Base-by-base conservation (phyloP, 345 rosid species). In the Euphorbia peplus region DNA sequence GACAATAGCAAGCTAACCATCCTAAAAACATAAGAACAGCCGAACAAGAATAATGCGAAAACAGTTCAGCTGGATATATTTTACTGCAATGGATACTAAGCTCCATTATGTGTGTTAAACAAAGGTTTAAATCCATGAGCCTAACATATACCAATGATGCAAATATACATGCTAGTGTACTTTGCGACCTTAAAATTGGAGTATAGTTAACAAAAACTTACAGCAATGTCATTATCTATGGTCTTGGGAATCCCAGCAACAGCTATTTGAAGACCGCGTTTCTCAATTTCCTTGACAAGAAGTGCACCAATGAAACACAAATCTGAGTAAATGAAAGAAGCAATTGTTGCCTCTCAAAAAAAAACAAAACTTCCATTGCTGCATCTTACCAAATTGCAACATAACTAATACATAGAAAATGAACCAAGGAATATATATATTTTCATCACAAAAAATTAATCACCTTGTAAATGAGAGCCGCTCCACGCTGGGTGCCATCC, bases 221-320 rank as follows among this genome's bases (percentile, higher is more conserved):
- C 97, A 28, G 90, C 86, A 73, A 93, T 85, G 73, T 91, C 95
- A 74, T 93, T 91, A 79, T 93, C 96, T 59, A 93, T 91, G 9
- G 95, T 89, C 85, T 93, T 89, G 56, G 97, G 97, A 59, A 91
- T 85, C 64, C 97, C 96, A 66, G 95, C 88, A 78, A 91, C 90
- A 1, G 95, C 92, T 63, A 93, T 90, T 64, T 64, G 89, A 73
- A 93, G 92, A 78, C 95, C 87, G 62, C 96, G 90, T 73, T 82
- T 86, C 86, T 86, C 89, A 39, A 88, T 88, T 88, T 92, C 98
- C 98, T 92, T 78, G 30, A 81, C 59, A 76, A 73, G 47, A 52
- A 44, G n/a, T 19, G 51, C 18, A 67, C 22, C 37, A 54, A 25
- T 5, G 29, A 50, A 47, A 28, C 52, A 59, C 28, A 58, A 29